phyloP scores from a whole-genome alignment of 768 basidiomycete genomes.

The Psilocybe azurescens region DNA sequence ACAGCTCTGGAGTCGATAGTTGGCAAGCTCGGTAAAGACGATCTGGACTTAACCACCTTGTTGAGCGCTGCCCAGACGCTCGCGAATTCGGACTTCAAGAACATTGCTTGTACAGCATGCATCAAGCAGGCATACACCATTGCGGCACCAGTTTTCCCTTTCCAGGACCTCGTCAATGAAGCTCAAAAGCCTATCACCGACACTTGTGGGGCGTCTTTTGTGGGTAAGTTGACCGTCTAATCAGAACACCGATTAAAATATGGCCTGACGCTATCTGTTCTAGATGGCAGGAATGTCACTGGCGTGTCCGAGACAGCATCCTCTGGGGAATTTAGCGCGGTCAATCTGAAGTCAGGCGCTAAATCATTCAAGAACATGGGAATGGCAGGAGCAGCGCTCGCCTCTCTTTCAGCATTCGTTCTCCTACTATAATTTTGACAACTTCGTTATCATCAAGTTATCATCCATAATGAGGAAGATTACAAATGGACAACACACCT shows the following conservation, averaged over 20 bases:
- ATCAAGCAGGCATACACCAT: constrained; percentile 50
- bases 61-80: constrained; percentile 29
- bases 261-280: not conserved
- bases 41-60: constrained; percentile 27
- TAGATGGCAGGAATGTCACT: constrained; percentile 44
- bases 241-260: not conserved
- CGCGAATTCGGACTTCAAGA: constrained; percentile 32
- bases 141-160: constrained; percentile 34
- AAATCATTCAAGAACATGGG: not conserved
- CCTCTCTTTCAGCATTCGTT: not conserved
- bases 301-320: constrained; percentile 40
- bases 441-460: not conserved
- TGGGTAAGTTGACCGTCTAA: constrained; percentile 34
- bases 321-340: constrained; percentile 17
- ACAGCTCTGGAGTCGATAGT: constrained; percentile 46
- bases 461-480: not conserved
- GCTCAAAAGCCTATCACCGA: constrained; percentile 24
- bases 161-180: constrained; percentile 25
- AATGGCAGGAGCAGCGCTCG: constrained; percentile 5
- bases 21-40: constrained; percentile 33
- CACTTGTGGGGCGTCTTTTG: constrained; percentile 49
- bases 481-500: not conserved
- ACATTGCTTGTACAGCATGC: constrained; percentile 49
- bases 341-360: constrained; percentile 7
- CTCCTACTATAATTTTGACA: not conserved